phyloP scores from a whole-genome alignment of 2,329 filamentous ascomycete species.

The Verticillium nubilum region DNA sequence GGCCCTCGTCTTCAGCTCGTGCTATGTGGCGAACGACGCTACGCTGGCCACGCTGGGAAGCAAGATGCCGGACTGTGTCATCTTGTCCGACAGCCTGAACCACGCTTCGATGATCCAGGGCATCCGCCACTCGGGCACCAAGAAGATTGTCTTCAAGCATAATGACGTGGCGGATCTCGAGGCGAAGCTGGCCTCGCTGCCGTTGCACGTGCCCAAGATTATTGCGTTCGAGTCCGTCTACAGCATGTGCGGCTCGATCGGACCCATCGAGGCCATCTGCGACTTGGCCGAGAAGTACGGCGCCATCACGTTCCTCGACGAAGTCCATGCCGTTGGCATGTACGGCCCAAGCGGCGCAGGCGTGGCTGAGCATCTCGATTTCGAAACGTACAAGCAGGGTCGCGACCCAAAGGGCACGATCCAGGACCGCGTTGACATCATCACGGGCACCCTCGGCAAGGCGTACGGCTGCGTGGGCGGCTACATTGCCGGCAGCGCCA shows the following conservation, averaged over 20 bases:
- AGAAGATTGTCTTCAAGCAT: slow-evolving; percentile 98
- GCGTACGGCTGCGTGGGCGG: slow-evolving; percentile 97
- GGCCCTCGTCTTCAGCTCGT: slow-evolving; percentile 92
- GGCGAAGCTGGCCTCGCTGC: slow-evolving; percentile 82
- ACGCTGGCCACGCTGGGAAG: slow-evolving; percentile 95
- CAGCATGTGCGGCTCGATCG: slow-evolving; percentile 98
- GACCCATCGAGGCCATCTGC: slow-evolving; percentile 92
- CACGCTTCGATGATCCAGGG: slow-evolving; percentile 99
- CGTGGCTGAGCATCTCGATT: slow-evolving; percentile 96
- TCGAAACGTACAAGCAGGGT: slow-evolving; percentile 67
- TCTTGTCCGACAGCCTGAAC: slow-evolving; percentile 95
- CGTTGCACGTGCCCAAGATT: slow-evolving; percentile 84
- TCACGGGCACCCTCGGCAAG: slow-evolving; percentile 94
- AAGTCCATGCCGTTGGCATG: slow-evolving; percentile 99
- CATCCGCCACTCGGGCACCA: slow-evolving; percentile 93
- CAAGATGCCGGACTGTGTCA: slow-evolving; percentile 93
- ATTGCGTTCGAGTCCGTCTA: slow-evolving; percentile 99
- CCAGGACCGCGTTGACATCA: slow-evolving; percentile 96
- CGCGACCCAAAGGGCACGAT: slow-evolving; percentile 75
- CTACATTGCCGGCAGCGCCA: slow-evolving; percentile 87
- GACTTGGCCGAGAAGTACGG: slow-evolving; percentile 97
- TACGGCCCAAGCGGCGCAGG: slow-evolving; percentile 94
- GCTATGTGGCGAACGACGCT: slow-evolving; percentile 97
- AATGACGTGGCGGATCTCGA: slow-evolving; percentile 94
- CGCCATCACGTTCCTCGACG: slow-evolving; percentile 93